Evolutionary conservation across 352 stramenopile genomes (phyloP).

Genomic region (Peronospora farinosa): DNA sequence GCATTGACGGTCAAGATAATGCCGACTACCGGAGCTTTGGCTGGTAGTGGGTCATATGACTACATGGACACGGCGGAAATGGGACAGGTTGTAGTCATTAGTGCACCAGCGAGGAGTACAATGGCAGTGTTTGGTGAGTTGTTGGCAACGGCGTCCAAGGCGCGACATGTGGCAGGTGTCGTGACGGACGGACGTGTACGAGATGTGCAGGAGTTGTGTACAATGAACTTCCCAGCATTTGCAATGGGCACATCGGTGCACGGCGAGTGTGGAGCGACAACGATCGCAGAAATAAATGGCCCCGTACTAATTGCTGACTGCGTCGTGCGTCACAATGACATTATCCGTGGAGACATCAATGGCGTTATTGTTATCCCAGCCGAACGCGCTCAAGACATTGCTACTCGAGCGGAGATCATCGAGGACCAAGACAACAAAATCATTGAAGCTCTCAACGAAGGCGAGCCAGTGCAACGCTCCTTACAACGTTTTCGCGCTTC

Average conservation of each 20-base stretch:
- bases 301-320: slow-evolving; percentile 66
- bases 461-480: slow-evolving; percentile 62
- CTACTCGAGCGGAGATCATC: slow-evolving; percentile 64
- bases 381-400: slow-evolving; percentile 64
- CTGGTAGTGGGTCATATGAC: slow-evolving; percentile 36
- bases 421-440: slow-evolving; percentile 80
- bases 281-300: slow-evolving; percentile 61
- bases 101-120: slow-evolving; percentile 44
- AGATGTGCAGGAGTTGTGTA: slow-evolving; percentile 64
- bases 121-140: slow-evolving; percentile 68
- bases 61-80: slow-evolving; percentile 76
- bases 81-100: slow-evolving; percentile 77
- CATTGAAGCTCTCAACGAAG: slow-evolving; percentile 69
- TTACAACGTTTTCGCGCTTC: slow-evolving; percentile 64
- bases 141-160: slow-evolving; percentile 63
- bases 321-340: slow-evolving; percentile 71
- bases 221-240: slow-evolving; percentile 69
- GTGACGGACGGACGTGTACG: slow-evolving; percentile 73
- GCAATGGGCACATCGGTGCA: slow-evolving; percentile 65
- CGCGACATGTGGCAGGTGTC: slow-evolving; percentile 49
- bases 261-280: slow-evolving; percentile 46
- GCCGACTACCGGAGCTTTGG: slow-evolving; percentile 42
- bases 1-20: slow-evolving; percentile 77
- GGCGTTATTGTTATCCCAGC: slow-evolving; percentile 71
- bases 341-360: slow-evolving; percentile 80